Percentiles rank a stretch among this genome's conserved stretches.
phyloP scores from a whole-genome alignment of 1,284 basidiomycete genomes.

The Apiotrichum domesticum region DNA sequence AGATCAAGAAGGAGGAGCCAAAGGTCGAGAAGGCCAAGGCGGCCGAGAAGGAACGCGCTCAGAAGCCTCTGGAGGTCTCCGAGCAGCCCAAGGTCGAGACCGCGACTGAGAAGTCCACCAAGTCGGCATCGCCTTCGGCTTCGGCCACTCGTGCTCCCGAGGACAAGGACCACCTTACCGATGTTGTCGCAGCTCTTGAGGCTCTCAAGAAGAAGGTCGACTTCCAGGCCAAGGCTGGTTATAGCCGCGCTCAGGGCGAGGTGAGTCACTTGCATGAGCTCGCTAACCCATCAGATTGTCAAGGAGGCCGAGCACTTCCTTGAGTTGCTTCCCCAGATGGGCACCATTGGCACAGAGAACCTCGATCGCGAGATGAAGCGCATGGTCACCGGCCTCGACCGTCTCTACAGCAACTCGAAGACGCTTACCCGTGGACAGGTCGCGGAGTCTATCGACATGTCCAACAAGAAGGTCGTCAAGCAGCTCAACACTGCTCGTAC shows the following conservation, averaged over 20 bases:
- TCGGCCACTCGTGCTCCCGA: background rate
- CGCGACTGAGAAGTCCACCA: background rate
- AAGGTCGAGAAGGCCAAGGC: background rate
- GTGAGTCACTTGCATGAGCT: conserved; percentile 12
- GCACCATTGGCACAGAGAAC: conserved; percentile 19
- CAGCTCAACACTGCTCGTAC: conserved; percentile 18
- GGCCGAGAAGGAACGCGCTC: background rate
- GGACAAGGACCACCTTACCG: background rate
- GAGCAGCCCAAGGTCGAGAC: background rate
- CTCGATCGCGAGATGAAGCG: conserved; percentile 36
- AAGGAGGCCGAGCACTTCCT: conserved; percentile 14
- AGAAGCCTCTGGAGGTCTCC: background rate
- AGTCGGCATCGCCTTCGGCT: background rate
- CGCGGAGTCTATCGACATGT: conserved; percentile 25
- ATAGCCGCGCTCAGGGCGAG: conserved; percentile 25
- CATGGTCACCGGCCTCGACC: conserved; percentile 38
- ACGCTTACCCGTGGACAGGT: conserved; percentile 34
- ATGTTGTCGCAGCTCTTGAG: conserved; percentile 1
- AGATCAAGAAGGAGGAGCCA: background rate
- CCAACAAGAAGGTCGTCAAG: conserved; percentile 21
- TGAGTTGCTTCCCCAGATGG: conserved; percentile 21
- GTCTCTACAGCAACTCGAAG: conserved; percentile 36
- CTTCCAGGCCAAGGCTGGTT: conserved; percentile 27
- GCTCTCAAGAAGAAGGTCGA: conserved; percentile 28
- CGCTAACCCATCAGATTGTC: background rate